Percentiles rank a stretch among this genome's conserved stretches.
These are phyloP conservation scores for Fagus sylvatica DNA, from an alignment of 306 rosid species.

Conservation along the genomic window DNA sequence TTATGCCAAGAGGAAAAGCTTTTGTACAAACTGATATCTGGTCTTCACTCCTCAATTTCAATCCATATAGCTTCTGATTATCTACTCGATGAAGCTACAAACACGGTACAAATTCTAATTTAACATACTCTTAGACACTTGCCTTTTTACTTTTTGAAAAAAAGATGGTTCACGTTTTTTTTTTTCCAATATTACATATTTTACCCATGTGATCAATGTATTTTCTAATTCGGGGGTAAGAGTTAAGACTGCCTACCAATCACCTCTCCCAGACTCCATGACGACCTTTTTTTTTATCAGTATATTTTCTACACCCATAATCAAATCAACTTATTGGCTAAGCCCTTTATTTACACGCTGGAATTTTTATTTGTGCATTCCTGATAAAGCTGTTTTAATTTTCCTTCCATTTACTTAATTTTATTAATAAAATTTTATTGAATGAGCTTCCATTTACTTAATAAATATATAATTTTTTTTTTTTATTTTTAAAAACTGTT, in stretches of 20 bases:
- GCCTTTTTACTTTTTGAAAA: neutral
- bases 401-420: neutral
- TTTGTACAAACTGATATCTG: conserved; percentile 94
- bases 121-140: too few species aligned
- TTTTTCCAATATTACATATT: neutral
- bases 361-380: neutral
- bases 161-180: neutral
- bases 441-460: neutral
- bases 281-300: too few species aligned
- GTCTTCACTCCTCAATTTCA: conserved; percentile 97
- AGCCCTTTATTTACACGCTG: neutral
- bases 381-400: neutral
- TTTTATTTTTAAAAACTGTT: neutral
- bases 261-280: too few species aligned
- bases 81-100: conserved; percentile 52
- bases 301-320: neutral
- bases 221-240: too few species aligned
- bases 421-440: too few species aligned
- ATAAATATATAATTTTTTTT: neutral
- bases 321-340: neutral
- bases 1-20: conserved; percentile 80
- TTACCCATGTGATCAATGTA: neutral
- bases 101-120: conserved; percentile 49
- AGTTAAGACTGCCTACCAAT: too few species aligned
- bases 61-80: conserved; percentile 81